phyloP scores from a whole-genome alignment of 1,139 yeast genomes.

The Pichia sp. region DNA sequence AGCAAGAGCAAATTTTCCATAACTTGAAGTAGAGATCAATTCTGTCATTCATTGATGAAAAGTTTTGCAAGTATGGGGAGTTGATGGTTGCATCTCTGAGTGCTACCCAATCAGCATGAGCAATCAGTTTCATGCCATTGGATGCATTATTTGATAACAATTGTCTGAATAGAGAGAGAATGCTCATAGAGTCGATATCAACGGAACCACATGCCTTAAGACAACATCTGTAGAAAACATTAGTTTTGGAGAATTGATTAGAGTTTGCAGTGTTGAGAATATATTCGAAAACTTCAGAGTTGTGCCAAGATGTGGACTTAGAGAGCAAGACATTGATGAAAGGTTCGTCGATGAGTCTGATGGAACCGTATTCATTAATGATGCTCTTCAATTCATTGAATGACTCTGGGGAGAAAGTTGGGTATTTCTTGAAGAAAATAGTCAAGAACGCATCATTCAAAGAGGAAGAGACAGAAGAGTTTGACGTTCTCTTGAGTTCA shows the following conservation, averaged over 20 bases:
- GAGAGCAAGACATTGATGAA: conserved; percentile 74
- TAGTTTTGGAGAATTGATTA: conserved; percentile 53
- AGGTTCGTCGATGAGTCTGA: conserved; percentile 61
- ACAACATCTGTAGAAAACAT: conserved; percentile 68
- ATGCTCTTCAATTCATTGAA: conserved; percentile 50
- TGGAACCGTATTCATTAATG: conserved; percentile 49
- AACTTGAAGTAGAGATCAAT: conserved; percentile 51
- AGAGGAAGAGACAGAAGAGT: conserved; percentile 59
- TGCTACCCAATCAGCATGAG: conserved; percentile 87
- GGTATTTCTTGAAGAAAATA: conserved; percentile 57
- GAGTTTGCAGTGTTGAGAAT: conserved; percentile 55
- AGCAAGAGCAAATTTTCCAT: conserved; percentile 43
- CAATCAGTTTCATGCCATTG: conserved; percentile 52
- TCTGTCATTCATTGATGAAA: conserved; percentile 33
- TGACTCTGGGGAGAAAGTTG: conserved; percentile 49
- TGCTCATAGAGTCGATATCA: conserved; percentile 47
- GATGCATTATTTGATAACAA: conserved; percentile 47
- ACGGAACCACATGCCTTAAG: conserved; percentile 70
- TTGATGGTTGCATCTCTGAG: conserved; percentile 70
- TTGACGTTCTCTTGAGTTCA: conserved; percentile 44
- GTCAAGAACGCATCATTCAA: conserved; percentile 64
- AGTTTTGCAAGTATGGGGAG: conserved; percentile 29
- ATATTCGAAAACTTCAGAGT: conserved; percentile 55
- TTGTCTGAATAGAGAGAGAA: conserved; percentile 55
- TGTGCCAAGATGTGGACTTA: conserved; percentile 63